phyloP scores from a whole-genome alignment of 331 rosid genomes.

The Malus hybrid region DNA sequence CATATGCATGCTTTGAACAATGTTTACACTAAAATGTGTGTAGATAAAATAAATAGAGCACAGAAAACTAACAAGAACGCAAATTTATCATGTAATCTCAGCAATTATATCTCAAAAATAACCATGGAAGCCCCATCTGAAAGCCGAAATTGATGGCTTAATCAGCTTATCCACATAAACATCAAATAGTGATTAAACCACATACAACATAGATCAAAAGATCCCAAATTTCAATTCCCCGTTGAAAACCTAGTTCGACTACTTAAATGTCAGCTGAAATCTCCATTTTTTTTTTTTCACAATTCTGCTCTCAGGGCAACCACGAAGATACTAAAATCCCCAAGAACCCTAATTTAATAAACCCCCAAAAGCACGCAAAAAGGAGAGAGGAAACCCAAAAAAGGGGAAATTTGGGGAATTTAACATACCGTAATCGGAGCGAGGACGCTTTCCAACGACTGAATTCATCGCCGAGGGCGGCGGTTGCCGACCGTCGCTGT shows the following conservation, averaged over 20 bases:
- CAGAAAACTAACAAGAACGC: not conserved
- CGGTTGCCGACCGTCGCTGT: no score
- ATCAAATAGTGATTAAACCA: not conserved
- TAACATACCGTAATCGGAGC: not conserved
- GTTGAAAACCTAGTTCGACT: not conserved
- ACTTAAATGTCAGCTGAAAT: slow-evolving; percentile 2
- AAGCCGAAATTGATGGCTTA: not conserved
- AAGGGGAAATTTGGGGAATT: not conserved
- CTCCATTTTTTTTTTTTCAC: not conserved
- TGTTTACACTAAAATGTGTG: not conserved
- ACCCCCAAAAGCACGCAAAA: not conserved
- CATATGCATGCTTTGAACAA: not conserved
- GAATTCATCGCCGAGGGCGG: no score
- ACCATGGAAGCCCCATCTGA: not conserved
- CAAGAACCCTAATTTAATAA: not conserved
- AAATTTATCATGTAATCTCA: not conserved
- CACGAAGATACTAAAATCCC: not conserved
- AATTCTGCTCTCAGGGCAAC: not conserved
- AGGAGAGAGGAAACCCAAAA: not conserved
- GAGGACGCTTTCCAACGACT: no score
- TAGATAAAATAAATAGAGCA: not conserved
- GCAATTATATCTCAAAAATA: not conserved
- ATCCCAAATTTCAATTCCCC: not conserved
- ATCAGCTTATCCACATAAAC: not conserved
- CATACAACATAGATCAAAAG: not conserved